A percentile compares a stretch with the other conserved stretches of the same genome.
These are phyloP conservation scores for Castanea sativa DNA, from an alignment of 306 rosid genomes.

Conservation along the genomic window DNA sequence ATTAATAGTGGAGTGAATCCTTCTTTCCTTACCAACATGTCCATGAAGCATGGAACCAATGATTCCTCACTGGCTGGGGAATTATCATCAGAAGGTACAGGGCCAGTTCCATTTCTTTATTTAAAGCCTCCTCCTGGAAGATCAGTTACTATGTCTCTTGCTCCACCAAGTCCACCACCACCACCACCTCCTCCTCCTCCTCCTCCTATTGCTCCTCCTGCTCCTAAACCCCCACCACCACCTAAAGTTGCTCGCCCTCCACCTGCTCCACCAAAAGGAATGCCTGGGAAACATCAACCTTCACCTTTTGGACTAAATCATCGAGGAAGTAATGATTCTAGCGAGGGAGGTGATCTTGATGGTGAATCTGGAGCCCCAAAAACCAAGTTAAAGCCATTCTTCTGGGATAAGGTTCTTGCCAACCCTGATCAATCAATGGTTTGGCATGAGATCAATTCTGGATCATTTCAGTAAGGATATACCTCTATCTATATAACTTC, in stretches of 20 bases:
- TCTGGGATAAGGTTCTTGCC: slow-evolving; percentile 92
- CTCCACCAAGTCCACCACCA: slow-evolving; percentile 41
- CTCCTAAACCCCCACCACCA: slow-evolving; percentile 40
- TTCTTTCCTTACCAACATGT: slow-evolving; percentile 16
- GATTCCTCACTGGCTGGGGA: slow-evolving; percentile 28
- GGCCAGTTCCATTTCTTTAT: slow-evolving; percentile 30
- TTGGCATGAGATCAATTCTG: slow-evolving; percentile 85
- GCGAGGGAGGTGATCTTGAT: slow-evolving; percentile 25
- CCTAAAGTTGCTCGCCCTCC: slow-evolving; percentile 45
- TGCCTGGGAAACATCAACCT: slow-evolving; percentile 40
- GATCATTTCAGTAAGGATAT: slow-evolving; percentile 86
- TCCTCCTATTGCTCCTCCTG: slow-evolving; percentile 32
- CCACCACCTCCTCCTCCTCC: slow-evolving; percentile 38
- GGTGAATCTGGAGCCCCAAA: slow-evolving; percentile 55
- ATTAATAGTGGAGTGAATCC: slow-evolving; percentile 22
- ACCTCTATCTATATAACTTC: slow-evolving; percentile 14
- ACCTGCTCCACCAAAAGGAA: slow-evolving; percentile 60
- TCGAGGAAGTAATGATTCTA: slow-evolving; percentile 15
- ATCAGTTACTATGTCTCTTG: slow-evolving; percentile 44
- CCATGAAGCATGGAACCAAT: slow-evolving; percentile 33
- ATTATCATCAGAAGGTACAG: slow-evolving; percentile 29
- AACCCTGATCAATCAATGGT: slow-evolving; percentile 89
- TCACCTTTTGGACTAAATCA: slow-evolving; percentile 28
- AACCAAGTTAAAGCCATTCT: slow-evolving; percentile 90
- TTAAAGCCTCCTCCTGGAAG: slow-evolving; percentile 50